phyloP scores from a whole-genome alignment of 768 basidiomycete genomes.

The Boletus huronensis region DNA sequence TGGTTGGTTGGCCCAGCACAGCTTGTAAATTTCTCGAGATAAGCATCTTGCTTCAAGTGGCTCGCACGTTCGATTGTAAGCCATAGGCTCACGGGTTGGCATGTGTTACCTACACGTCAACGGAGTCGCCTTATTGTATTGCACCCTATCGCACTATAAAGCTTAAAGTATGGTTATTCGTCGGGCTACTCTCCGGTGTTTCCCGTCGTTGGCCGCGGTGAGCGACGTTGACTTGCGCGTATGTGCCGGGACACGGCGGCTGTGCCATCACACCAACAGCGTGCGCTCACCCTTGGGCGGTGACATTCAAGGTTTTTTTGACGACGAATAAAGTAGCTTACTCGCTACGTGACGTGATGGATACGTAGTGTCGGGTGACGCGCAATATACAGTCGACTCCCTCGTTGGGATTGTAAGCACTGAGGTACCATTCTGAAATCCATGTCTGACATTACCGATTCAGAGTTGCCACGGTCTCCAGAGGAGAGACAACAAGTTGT shows the following conservation, averaged over 20 bases:
- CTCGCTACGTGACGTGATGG: background rate
- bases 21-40: too few species aligned
- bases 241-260: too few species aligned
- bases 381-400: too few species aligned
- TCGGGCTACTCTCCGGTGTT: background rate
- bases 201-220: background rate
- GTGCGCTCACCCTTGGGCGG: background rate
- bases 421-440: too few species aligned
- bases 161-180: too few species aligned
- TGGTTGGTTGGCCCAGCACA: too few species aligned
- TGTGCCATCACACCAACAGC: background rate
- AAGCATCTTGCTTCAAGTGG: background rate
- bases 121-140: background rate
- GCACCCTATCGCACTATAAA: background rate
- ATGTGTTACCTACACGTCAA: background rate
- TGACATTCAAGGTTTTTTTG: background rate
- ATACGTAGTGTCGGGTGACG: too few species aligned
- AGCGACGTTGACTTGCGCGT: too few species aligned
- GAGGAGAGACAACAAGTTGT: too few species aligned
- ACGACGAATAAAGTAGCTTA: background rate
- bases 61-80: background rate
- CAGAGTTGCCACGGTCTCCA: too few species aligned
- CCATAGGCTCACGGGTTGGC: background rate
- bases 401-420: too few species aligned
- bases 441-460: too few species aligned